Conservation (phyloP, 495 filamentous ascomycete species). For the Aspergillus asperescens region DNA sequence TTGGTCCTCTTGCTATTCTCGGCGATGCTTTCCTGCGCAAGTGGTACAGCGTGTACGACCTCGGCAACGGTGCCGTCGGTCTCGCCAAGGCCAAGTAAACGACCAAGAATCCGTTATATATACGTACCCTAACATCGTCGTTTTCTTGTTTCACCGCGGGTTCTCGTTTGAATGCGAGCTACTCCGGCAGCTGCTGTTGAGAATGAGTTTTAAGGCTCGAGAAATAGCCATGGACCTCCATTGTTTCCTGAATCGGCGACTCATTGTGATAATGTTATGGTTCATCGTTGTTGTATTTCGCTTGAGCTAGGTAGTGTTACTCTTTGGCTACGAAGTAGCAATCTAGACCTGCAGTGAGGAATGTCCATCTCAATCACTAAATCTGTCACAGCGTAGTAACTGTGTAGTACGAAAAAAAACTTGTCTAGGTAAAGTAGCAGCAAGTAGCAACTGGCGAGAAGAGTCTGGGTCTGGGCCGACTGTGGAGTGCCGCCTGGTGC, state of each 20-base stretch:
- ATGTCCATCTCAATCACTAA: not conserved
- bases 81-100: conserved; percentile 74
- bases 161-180: not conserved
- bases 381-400: not conserved
- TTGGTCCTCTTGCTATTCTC: conserved; percentile 90
- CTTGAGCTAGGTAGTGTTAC: conserved; percentile 4
- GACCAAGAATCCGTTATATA: not conserved
- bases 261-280: not conserved
- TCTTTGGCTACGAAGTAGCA: conserved; percentile 1
- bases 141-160: not conserved
- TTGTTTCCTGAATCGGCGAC: not conserved
- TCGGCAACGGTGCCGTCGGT: conserved; percentile 77
- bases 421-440: not conserved
- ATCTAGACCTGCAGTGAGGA: conserved; percentile 1
- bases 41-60: conserved; percentile 96
- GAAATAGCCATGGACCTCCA: not conserved
- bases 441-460: not conserved
- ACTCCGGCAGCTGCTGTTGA: not conserved
- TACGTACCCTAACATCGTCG: conserved; percentile 1
- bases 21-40: conserved; percentile 96
- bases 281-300: conserved; percentile 6
- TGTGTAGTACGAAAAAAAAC: not conserved
- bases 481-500: conserved; percentile 10
- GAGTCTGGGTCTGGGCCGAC: conserved; percentile 9
- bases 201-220: not conserved